These are phyloP conservation scores for Kazachstania psychrophila DNA, from an alignment of 805 yeast genomes.

Conservation along the genomic window DNA sequence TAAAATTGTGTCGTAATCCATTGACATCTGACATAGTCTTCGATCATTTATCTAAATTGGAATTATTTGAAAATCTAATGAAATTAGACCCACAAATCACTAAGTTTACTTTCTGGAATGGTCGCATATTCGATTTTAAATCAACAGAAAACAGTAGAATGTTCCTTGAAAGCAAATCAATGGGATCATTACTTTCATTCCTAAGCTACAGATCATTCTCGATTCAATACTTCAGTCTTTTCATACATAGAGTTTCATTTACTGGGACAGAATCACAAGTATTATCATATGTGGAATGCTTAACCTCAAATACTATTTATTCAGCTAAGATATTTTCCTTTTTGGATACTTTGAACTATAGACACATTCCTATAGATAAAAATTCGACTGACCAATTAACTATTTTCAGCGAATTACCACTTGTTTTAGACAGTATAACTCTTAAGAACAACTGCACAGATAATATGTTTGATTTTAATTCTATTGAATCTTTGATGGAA, in stretches of 20 bases:
- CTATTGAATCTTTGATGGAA: conserved; percentile 32
- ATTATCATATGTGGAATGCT: conserved; percentile 36
- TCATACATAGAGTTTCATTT: conserved; percentile 50
- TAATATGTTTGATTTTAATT: conserved; percentile 35
- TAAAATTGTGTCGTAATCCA: conserved; percentile 51
- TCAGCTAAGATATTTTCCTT: conserved; percentile 61
- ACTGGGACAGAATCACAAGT: conserved; percentile 42
- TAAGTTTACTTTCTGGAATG: conserved; percentile 46
- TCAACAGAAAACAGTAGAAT: conserved; percentile 31
- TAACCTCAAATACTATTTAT: conserved; percentile 47
- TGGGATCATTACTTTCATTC: conserved; percentile 52
- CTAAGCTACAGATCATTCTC: conserved; percentile 51
- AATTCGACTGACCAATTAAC: conserved; percentile 8
- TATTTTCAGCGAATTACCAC: conserved; percentile 31
- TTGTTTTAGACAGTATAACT: conserved; percentile 36
- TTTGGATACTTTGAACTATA: conserved; percentile 59
- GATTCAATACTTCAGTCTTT: conserved; percentile 59
- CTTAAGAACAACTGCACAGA: conserved; percentile 22
- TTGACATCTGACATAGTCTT: conserved; percentile 45
- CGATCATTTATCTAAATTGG: conserved; percentile 41
- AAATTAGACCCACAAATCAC: conserved; percentile 47
- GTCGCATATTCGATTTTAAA: conserved; percentile 31
- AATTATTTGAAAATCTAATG: conserved; percentile 45
- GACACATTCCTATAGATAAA: conserved; percentile 33
- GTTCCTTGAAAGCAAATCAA: conserved; percentile 26